Conservation (phyloP, 2,329 filamentous ascomycete genomes). For the Thelonectria olida region DNA sequence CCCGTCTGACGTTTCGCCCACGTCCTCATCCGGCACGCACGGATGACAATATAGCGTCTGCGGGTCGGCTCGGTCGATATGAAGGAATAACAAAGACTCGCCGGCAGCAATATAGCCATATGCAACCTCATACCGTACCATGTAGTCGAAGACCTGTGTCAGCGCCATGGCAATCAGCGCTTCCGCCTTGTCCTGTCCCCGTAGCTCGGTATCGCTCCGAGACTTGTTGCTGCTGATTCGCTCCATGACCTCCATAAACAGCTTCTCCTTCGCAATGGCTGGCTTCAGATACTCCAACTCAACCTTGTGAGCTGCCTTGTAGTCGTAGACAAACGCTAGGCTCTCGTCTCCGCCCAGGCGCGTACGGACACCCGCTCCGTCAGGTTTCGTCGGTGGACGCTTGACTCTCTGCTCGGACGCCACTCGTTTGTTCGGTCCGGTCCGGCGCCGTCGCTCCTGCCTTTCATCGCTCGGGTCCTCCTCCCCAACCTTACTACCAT, state of each 20-base stretch:
- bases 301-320: slow-evolving; percentile 6
- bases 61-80: slow-evolving; percentile 25
- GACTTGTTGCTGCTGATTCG: background rate
- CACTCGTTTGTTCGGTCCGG: slow-evolving; percentile 17
- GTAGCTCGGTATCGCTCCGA: background rate
- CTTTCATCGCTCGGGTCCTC: slow-evolving; percentile 2
- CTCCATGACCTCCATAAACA: background rate
- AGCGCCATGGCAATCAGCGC: slow-evolving; percentile 29
- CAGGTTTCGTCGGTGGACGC: slow-evolving; percentile 15
- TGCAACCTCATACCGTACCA: slow-evolving; percentile 28
- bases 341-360: background rate
- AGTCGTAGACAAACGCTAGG: slow-evolving; percentile 4
- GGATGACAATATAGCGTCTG: slow-evolving; percentile 30
- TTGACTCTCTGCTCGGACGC: background rate
- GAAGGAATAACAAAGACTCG: slow-evolving; percentile 38
- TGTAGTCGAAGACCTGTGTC: slow-evolving; percentile 34
- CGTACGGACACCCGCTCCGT: background rate
- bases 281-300: background rate
- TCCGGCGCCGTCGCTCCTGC: slow-evolving; percentile 2
- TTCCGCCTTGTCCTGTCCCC: slow-evolving; percentile 7
- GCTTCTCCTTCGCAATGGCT: background rate
- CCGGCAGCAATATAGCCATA: slow-evolving; percentile 40
- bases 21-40: slow-evolving; percentile 22
- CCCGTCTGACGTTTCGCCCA: slow-evolving; percentile 2
- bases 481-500: slow-evolving; percentile 4